Evolutionary conservation across 2,329 filamentous ascomycete genomes (phyloP), one percentile per base, ranked within the genome.

Genomic region (Arthrobotrys sphaeroides): DNA sequence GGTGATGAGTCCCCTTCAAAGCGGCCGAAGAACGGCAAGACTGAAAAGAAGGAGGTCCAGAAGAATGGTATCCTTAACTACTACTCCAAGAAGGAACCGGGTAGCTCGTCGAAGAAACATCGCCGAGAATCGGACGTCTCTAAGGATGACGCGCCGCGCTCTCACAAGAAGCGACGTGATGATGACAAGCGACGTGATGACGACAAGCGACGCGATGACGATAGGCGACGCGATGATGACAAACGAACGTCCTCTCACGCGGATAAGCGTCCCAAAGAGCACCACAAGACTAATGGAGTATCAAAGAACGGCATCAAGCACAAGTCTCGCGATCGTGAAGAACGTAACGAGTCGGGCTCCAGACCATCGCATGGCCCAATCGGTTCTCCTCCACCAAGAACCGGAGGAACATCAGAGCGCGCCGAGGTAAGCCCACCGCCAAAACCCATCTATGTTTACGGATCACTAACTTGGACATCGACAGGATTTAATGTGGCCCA

Each of bases 11-110:
- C 64, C 57, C 72, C 72, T 24, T 75, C 72, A n/a, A 75, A 75
- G 36, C 64, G 72, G 28, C 72, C 65, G 13, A 75, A 75, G 64
- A 75, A 75, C 49, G 64, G 72, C 57, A 64, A 64, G 49, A 22
- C 59, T n/a, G 68, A 73, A 31, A 73, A 73, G 68, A 75, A 75
- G 40, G 72, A 75, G 10, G 49, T 69, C 6, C 72, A 75, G 20
- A 75, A 75, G 64, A 75, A 75, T 33, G 72, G 72, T 7, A 75
- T 75, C 12, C 36, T 75, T 12, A 75, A 75, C 40, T 75, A 75
- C 24, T 55, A 55, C 18, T 57, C 60, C 40, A 75, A 75, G 51
- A 65, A 66, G 26, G 72, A 75, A 22, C 38, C 59, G n/a, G 57
- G 64, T 13, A 53, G 64, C 22, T 64, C 72, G 12, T 75, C 72